Percentiles rank a stretch among this genome's conserved stretches.
Conservation (phyloP, 2,329 filamentous ascomycete genomes). For the Massarina eburnea region DNA sequence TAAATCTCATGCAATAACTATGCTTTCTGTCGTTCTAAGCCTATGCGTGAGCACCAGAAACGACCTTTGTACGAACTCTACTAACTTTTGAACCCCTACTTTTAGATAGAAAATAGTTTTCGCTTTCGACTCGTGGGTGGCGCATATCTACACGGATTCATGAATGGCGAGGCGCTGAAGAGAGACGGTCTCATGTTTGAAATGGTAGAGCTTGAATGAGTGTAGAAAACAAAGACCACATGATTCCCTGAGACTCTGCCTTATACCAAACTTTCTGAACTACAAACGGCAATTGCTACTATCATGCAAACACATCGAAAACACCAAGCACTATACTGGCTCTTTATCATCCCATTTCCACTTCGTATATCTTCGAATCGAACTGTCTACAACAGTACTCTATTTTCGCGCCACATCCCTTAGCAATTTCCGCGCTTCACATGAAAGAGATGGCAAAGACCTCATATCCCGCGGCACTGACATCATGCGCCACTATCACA, state of each 20-base stretch:
- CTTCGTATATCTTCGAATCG: no score
- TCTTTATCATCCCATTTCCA: no score
- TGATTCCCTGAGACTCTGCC: no score
- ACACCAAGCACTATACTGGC: neutral
- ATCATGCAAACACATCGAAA: neutral
- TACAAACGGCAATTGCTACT: neutral
- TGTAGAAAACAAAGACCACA: neutral
- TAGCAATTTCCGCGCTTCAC: neutral
- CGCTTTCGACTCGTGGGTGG: conserved; percentile 17
- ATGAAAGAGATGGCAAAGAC: neutral
- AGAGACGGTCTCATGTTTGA: conserved; percentile 4
- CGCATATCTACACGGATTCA: conserved; percentile 19
- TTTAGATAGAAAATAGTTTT: conserved; percentile 2
- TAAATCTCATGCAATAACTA: no score
- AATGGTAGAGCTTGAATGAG: conserved; percentile 14
- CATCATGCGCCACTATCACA: no score
- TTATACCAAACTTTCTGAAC: neutral
- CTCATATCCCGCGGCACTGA: no score
- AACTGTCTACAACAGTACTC: no score
- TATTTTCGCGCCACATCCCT: no score
- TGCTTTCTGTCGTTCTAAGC: no score
- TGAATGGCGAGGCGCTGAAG: conserved; percentile 16
- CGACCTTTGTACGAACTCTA: no score
- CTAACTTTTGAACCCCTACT: no score
- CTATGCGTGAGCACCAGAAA: no score